Conservation (phyloP, 768 basidiomycete genomes). For the Royoungia palumana region DNA sequence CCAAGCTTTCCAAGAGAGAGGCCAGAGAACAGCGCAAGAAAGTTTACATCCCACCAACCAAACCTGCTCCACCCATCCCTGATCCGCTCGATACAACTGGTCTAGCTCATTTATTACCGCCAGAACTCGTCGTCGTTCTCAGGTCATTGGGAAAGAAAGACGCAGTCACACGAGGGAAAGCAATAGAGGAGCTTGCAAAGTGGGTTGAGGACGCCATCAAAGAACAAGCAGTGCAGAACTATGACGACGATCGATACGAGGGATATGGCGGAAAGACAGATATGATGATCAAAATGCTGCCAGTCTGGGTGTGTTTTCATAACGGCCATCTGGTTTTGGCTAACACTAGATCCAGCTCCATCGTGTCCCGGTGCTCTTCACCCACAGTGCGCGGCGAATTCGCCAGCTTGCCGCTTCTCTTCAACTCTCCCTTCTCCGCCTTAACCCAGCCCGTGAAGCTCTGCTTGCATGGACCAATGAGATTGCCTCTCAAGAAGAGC, state of each 20-base stretch:
- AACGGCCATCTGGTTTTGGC: slow-evolving; percentile 1
- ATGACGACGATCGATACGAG: slow-evolving; percentile 5
- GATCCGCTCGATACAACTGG: slow-evolving; percentile 89
- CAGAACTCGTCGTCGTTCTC: slow-evolving; percentile 80
- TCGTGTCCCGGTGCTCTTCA: slow-evolving; percentile 76
- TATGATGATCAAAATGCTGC: slow-evolving; percentile 59
- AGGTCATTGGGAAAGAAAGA: slow-evolving; percentile 88
- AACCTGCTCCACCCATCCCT: slow-evolving; percentile 65
- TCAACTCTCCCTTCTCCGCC: slow-evolving; percentile 63
- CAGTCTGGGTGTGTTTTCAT: slow-evolving; percentile 77
- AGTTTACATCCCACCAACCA: slow-evolving; percentile 82
- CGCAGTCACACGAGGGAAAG: slow-evolving; percentile 74
- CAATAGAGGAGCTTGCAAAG: slow-evolving; percentile 74
- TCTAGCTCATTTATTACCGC: slow-evolving; percentile 66
- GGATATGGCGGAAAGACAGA: slow-evolving; percentile 17
- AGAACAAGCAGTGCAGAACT: slow-evolving; percentile 40
- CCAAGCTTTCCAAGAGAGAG: slow-evolving; percentile 41
- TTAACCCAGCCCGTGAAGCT: slow-evolving; percentile 46
- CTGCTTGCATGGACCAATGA: slow-evolving; percentile 51
- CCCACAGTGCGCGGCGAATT: slow-evolving; percentile 77
- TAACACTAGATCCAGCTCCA: slow-evolving; percentile 55
- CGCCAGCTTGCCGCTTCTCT: slow-evolving; percentile 57
- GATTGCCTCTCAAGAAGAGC: slow-evolving; percentile 44
- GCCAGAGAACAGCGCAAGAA: slow-evolving; percentile 77
- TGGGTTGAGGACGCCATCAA: slow-evolving; percentile 60